phyloP scores from a whole-genome alignment of 169 alveolate genomes.

The Cryptosporidium sp. region DNA sequence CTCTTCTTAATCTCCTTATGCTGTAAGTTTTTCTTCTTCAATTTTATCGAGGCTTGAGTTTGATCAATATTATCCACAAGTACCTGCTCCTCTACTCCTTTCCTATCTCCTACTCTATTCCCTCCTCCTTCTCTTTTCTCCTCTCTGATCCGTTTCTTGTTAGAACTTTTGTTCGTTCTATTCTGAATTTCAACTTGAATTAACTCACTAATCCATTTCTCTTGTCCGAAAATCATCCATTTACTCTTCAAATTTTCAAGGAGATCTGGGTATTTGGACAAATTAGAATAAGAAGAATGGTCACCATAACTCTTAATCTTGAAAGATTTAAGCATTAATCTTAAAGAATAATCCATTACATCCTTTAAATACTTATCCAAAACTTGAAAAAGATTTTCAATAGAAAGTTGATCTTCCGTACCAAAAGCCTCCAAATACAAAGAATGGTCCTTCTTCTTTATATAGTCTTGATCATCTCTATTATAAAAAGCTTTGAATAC shows the following conservation, averaged over 20 bases:
- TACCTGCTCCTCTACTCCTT: too few relatives aligned
- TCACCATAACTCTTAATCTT: background rate
- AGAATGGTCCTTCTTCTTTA: slow-evolving; percentile 45
- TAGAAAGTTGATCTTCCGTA: background rate
- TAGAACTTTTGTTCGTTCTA: background rate
- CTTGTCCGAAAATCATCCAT: slow-evolving; percentile 14
- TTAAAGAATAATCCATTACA: slow-evolving; percentile 11
- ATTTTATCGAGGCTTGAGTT: too few relatives aligned
- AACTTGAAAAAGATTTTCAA: slow-evolving; percentile 14
- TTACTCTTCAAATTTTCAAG: slow-evolving; percentile 7
- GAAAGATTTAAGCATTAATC: background rate
- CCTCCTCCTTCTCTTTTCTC: background rate
- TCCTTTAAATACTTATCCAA: slow-evolving; percentile 23
- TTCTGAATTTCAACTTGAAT: background rate
- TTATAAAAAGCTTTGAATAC: slow-evolving; percentile 6
- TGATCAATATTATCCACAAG: too few relatives aligned
- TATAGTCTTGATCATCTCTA: slow-evolving; percentile 23
- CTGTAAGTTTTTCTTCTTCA: too few relatives aligned
- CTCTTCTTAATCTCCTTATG: background rate
- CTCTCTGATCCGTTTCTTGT: background rate
- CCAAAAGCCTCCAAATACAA: background rate
- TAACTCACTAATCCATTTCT: slow-evolving; percentile 8
- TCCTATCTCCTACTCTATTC: too few relatives aligned
- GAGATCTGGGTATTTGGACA: slow-evolving; percentile 2
- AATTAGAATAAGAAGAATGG: background rate